Base-by-base conservation (phyloP, 225 moss, liverwort and hornwort genomes). In the Asterella californica region DNA sequence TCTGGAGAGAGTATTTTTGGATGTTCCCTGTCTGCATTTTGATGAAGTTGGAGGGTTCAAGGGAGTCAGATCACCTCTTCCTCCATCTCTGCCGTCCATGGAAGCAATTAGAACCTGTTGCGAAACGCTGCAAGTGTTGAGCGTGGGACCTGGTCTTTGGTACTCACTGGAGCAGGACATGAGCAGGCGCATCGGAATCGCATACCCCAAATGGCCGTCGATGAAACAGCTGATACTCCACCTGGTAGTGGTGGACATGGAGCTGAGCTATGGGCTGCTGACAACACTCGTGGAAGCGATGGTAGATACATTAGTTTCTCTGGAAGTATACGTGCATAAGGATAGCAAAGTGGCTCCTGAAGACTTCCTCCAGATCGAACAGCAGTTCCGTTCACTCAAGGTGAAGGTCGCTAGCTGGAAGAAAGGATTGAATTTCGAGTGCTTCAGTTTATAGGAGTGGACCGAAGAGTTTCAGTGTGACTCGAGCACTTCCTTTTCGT, bases 311-410 rank as follows among this genome's bases (percentile, higher is more conserved):
- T 84, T 96, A 4, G 42, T 37, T 10, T 11, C 38, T 1, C 14
- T 94, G 54, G 88, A 96, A 79, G 84, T 96, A 15, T 94, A 92
- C 36, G 91, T 94, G 1, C 96, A 96, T 48, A 74, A 82, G 21
- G 90, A 91, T 15, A 94, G 94, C 72, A 86, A 72, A 2, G 83
- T 89, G 2, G 38, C 62, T 7, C 76, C 71, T 22, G 61, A 62
- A 0, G 76, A 78, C 5, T 89, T 92, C 62, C 27, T 47, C 46
- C n/a, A 63, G 60, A 3, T 84, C 85, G 61, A 79, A 47, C 50
- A 88, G 83, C 78, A 70, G 29, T 60, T 80, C 76, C 68, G 54
- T 19, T 22, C 75, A 9, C 19, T 54, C 11, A 46, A 75, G 0
- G 25, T 89, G 66, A 88, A 86, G 71, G 75, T 83, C 30, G 88